A percentile compares a stretch with the other conserved stretches of the same genome.
Evolutionary conservation across 2,329 filamentous ascomycete genomes (phyloP).

Genomic region (Nannizzia gypsea): DNA sequence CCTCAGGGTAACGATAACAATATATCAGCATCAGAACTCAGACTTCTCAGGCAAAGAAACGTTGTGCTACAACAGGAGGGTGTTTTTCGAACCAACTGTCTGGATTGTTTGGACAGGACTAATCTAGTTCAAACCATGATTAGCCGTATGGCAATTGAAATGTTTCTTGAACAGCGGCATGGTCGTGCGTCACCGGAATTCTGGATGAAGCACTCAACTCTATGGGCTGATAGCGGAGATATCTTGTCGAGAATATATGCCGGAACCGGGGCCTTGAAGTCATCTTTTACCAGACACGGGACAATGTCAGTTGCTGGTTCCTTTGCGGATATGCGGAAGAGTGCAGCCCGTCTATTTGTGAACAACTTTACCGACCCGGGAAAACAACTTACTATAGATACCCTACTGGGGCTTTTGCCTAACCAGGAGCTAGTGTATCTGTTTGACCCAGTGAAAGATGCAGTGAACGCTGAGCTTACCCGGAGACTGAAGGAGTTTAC

Average conservation of each 20-base stretch:
- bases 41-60: slow-evolving; percentile 22
- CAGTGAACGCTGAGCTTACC: slow-evolving; percentile 63
- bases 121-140: slow-evolving; percentile 95
- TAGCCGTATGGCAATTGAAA: slow-evolving; percentile 81
- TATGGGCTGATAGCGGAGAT: slow-evolving; percentile 98
- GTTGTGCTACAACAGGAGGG: slow-evolving; percentile 84
- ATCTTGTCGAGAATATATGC: slow-evolving; percentile 90
- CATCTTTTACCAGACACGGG: slow-evolving; percentile 83
- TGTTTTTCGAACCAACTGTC: slow-evolving; percentile 89
- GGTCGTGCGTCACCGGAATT: slow-evolving; percentile 65
- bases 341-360: slow-evolving; percentile 84
- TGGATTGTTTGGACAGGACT: slow-evolving; percentile 90
- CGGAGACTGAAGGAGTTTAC: slow-evolving; percentile 60
- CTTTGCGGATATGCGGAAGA: slow-evolving; percentile 90
- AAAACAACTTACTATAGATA: slow-evolving; percentile 86
- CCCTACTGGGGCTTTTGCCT: slow-evolving; percentile 73
- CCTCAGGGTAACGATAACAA: slow-evolving; percentile 23
- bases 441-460: slow-evolving; percentile 90
- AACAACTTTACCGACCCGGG: slow-evolving; percentile 96
- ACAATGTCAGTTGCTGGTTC: slow-evolving; percentile 94
- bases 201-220: slow-evolving; percentile 78
- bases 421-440: slow-evolving; percentile 74
- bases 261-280: slow-evolving; percentile 88
- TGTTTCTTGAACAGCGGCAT: slow-evolving; percentile 63
- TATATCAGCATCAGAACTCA: background rate